Conservation (phyloP, 257 asterid species). For the Nemophila menziesii region DNA sequence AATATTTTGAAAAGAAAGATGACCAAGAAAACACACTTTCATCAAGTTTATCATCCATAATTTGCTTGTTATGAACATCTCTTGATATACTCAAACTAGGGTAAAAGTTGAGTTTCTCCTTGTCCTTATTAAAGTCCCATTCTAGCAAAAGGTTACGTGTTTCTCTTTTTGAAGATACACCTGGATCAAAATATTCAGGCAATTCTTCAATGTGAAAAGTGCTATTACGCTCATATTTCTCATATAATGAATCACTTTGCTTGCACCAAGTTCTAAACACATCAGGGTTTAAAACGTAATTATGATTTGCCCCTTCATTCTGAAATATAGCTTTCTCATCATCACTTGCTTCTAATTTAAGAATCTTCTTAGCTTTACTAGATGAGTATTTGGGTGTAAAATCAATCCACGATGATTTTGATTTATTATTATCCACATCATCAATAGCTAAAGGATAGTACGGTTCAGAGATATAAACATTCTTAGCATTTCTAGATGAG, state of each 20-base stretch:
- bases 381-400: too few species aligned
- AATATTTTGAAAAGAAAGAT: slow-evolving; percentile 16
- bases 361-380: too few species aligned
- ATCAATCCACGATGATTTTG: too few species aligned
- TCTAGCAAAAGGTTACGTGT: slow-evolving; percentile 27
- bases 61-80: slow-evolving; percentile 20
- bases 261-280: slow-evolving; percentile 11
- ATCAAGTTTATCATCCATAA: slow-evolving; percentile 18
- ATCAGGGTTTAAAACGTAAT: slow-evolving; percentile 14
- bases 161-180: slow-evolving; percentile 23
- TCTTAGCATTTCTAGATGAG: slow-evolving; percentile 19
- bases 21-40: slow-evolving; percentile 16
- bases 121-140: slow-evolving; percentile 26
- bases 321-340: slow-evolving; percentile 16
- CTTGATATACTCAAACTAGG: slow-evolving; percentile 20
- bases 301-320: slow-evolving; percentile 16
- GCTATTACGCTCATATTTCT: slow-evolving; percentile 17
- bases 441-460: slow-evolving; percentile 14
- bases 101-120: slow-evolving; percentile 17
- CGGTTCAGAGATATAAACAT: slow-evolving; percentile 21
- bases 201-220: slow-evolving; percentile 22
- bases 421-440: too few species aligned
- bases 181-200: slow-evolving; percentile 22
- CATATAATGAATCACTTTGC: slow-evolving; percentile 23
- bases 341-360: slow-evolving; percentile 15